phyloP scores from a whole-genome alignment of 768 basidiomycete genomes.

The Russula brevipes region DNA sequence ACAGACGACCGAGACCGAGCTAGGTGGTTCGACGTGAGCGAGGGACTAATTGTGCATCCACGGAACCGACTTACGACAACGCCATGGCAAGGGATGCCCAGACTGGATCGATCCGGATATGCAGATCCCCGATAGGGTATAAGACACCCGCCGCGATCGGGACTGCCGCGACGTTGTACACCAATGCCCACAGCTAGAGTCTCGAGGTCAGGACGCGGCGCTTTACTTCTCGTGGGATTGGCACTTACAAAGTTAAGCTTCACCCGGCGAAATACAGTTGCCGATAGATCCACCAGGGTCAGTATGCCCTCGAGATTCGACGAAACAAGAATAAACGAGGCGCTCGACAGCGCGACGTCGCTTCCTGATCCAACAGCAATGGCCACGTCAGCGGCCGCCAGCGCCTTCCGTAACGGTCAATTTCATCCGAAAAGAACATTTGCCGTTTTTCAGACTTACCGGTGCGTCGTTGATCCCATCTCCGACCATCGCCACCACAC shows the following conservation, averaged over 20 bases:
- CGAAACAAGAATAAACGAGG: constrained; percentile 73
- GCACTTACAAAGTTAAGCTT: constrained; percentile 67
- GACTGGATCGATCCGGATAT: constrained; percentile 63
- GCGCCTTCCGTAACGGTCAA: constrained; percentile 36
- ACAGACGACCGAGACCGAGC: constrained; percentile 58
- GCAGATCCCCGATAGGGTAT: constrained; percentile 51
- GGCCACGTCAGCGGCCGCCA: constrained; percentile 54
- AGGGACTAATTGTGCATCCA: not conserved
- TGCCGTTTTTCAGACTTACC: constrained; percentile 30
- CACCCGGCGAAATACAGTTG: constrained; percentile 59
- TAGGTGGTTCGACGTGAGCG: constrained; percentile 25
- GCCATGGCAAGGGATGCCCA: constrained; percentile 84
- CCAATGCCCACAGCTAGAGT: constrained; percentile 54
- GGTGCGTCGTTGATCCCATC: constrained; percentile 64
- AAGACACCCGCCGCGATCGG: constrained; percentile 77
- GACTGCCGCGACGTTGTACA: constrained; percentile 62
- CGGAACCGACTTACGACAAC: constrained; percentile 43
- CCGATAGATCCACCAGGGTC: constrained; percentile 58
- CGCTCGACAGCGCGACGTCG: constrained; percentile 71
- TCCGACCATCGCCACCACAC: constrained; percentile 51
- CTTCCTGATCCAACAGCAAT: constrained; percentile 66
- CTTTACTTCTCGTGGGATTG: not conserved
- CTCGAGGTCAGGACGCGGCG: constrained; percentile 8
- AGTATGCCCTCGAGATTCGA: constrained; percentile 57
- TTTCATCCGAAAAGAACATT: not conserved